Conservation (phyloP, 1,284 basidiomycete species). For the Fomitiporia mediterranea region DNA sequence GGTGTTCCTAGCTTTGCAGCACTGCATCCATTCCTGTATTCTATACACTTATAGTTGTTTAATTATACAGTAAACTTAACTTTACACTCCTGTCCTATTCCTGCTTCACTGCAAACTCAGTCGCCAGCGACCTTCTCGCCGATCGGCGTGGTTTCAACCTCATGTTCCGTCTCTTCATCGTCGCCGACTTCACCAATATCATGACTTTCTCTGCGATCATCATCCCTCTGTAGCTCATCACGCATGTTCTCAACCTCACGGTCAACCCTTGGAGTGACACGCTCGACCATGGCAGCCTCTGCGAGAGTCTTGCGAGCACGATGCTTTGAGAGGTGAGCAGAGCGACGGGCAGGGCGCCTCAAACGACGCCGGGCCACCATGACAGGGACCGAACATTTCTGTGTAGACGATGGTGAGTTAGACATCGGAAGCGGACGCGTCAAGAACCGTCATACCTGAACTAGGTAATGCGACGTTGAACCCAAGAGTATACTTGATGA, state of each 20-base stretch:
- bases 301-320: conserved; percentile 79
- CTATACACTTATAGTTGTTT: too few relatives aligned
- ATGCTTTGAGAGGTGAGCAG: conserved; percentile 59
- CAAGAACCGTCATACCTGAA: conserved; percentile 52
- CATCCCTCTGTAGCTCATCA: conserved; percentile 62
- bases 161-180: conserved; percentile 18
- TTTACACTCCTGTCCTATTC: not conserved
- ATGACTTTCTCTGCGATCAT: conserved; percentile 41
- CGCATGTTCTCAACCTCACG: conserved; percentile 67
- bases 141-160: conserved; percentile 11
- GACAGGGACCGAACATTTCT: conserved; percentile 87
- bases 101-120: not conserved
- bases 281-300: conserved; percentile 76
- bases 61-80: not conserved
- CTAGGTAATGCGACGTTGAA: conserved; percentile 96
- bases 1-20: too few relatives aligned
- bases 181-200: conserved; percentile 28
- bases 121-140: conserved; percentile 19
- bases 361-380: conserved; percentile 87
- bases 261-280: conserved; percentile 69
- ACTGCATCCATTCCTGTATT: too few relatives aligned
- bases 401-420: not conserved
- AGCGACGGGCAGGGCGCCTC: conserved; percentile 63
- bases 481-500: conserved; percentile 80
- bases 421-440: not conserved